Percentiles rank a stretch among this genome's conserved stretches.
Evolutionary conservation across 1,284 basidiomycete genomes (phyloP).

Genomic region (Ceratorhiza oryzae-sativae): DNA sequence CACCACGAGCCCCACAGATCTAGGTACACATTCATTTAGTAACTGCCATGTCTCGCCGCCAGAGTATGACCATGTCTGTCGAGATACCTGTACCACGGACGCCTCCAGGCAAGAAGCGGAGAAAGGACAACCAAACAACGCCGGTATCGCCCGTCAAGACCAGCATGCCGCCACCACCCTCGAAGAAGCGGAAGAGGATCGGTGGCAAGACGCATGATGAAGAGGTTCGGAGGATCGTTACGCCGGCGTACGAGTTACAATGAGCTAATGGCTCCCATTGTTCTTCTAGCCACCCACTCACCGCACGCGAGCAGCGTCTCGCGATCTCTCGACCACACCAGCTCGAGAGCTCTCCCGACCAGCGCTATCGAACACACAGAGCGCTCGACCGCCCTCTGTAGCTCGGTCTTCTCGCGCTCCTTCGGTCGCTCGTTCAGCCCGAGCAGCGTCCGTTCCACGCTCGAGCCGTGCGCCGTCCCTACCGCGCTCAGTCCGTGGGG

Average conservation of each 20-base stretch:
- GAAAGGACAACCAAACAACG: background rate
- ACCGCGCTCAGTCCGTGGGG: conserved; percentile 23
- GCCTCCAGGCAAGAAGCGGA: conserved; percentile 5
- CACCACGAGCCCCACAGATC: background rate
- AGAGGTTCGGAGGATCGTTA: conserved; percentile 16
- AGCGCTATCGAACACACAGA: conserved; percentile 9
- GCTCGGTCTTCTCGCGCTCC: too few relatives aligned
- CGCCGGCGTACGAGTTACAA: background rate
- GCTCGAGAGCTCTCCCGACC: conserved; percentile 1
- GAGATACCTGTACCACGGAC: conserved; percentile 18
- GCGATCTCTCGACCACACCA: background rate
- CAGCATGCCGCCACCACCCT: conserved; percentile 6
- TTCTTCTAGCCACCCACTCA: background rate
- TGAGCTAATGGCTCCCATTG: background rate
- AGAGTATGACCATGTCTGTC: conserved; percentile 23
- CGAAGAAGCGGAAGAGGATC: conserved; percentile 18
- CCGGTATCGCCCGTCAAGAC: conserved; percentile 7
- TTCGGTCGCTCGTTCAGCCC: conserved; percentile 18
- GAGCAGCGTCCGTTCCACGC: conserved; percentile 16
- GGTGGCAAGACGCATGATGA: conserved; percentile 20
- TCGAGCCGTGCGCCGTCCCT: conserved; percentile 22
- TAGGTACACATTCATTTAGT: background rate
- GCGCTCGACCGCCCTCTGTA: conserved; percentile 26
- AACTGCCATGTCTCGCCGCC: conserved; percentile 11
- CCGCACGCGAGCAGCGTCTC: background rate